phyloP scores from a whole-genome alignment of 2,329 filamentous ascomycete genomes.

The Penicillium sp. region DNA sequence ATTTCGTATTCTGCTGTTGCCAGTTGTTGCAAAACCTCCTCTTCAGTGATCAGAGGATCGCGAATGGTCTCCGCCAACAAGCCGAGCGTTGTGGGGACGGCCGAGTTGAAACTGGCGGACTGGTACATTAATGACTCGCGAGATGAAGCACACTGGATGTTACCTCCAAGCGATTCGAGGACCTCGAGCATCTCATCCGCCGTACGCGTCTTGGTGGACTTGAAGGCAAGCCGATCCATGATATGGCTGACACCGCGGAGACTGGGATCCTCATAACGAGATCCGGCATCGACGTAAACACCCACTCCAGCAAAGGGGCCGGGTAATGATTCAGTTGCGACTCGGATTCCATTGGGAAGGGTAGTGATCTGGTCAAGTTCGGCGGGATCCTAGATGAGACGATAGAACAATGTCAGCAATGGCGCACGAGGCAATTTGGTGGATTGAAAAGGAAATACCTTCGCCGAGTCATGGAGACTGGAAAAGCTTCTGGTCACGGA shows the following conservation, averaged over 20 bases:
- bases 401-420: constrained; percentile 5
- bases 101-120: constrained; percentile 91
- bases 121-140: constrained; percentile 98
- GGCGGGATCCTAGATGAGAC: constrained; percentile 60
- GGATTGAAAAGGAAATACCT: constrained; percentile 23
- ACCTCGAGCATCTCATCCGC: constrained; percentile 82
- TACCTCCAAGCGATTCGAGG: constrained; percentile 83
- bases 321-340: constrained; percentile 89
- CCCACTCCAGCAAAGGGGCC: constrained; percentile 93
- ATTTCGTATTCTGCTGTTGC: constrained; percentile 94
- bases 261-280: constrained; percentile 80
- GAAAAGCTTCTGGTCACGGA: constrained; percentile 32
- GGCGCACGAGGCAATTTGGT: background rate
- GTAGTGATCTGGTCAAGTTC: constrained; percentile 85
- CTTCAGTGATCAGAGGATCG: constrained; percentile 73
- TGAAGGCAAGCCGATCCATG: constrained; percentile 92
- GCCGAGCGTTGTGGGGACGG: constrained; percentile 73
- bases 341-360: constrained; percentile 84
- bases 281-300: constrained; percentile 92
- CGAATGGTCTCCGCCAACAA: constrained; percentile 91
- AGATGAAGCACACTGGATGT: constrained; percentile 94
- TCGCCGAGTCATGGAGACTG: constrained; percentile 30
- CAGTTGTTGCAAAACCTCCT: constrained; percentile 80
- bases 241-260: constrained; percentile 91
- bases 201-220: constrained; percentile 65